Evolutionary conservation across 495 filamentous ascomycete genomes (phyloP), one percentile per base, ranked within the genome.

Genomic region (Aspergillus mulundensis): DNA sequence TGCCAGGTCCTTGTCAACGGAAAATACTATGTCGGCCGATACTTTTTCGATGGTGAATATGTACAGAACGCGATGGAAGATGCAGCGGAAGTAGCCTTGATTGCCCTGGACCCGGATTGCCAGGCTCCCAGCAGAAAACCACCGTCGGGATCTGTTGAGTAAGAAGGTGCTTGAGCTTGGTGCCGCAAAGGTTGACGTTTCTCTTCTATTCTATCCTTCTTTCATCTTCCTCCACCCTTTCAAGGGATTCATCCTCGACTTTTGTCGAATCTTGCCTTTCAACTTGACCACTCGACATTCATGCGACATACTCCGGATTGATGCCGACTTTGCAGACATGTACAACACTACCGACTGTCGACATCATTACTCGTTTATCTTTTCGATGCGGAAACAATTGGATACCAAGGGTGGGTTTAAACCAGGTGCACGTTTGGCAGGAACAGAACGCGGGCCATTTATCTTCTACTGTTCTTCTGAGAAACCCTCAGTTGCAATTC

Each of bases 1-100:
- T 84, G 82, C 71, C 78, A 73, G 32, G 87, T 95, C 55, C 78
- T 70, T 14, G 74, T 93, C 53, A 64, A 72, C 57, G 80, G 84
- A 54, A 63, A 75, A 42, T 66, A 66, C 42, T 75, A 86, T 64
- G 54, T 74, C 8, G 92, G 91, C 38, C 84, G 90, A 54, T 95
- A 85, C 75, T 96, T 89, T 90, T 96, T 95, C 70, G 90, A 95
- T 69, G 91, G 89, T 36, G 81, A 90, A 60, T 88, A 87, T 63
- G 73, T 91, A 72, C 82, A 91, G 72, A 94, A 93, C 65, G 91
- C 92, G 50, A 88, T 83, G 70, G 92, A 96, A 65, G 91, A 96
- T 69, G 91, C 89, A 32, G 90, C 91, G 62, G 90, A 90, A 70
- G 75, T 87, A 56, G 86, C 87, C 46, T 64, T 92, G 53, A 79